Evolutionary conservation across 1,284 basidiomycete species (phyloP).

Genomic region (Puccinia polysora): DNA sequence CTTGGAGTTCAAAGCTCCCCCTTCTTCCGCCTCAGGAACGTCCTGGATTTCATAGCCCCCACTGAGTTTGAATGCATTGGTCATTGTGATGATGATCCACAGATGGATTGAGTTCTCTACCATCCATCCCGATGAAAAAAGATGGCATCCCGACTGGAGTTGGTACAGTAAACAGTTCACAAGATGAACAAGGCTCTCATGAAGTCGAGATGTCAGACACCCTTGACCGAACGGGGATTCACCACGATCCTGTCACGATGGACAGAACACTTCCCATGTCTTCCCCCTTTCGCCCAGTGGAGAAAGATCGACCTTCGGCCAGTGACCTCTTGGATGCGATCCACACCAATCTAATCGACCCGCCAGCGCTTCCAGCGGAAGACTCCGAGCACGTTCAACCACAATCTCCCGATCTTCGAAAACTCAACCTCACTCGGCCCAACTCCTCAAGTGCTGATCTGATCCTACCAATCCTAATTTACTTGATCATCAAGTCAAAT

Average conservation of each 20-base stretch:
- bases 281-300: conserved; percentile 18
- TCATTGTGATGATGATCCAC: no score
- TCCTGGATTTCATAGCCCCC: no score
- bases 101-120: conserved; percentile 48
- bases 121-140: conserved; percentile 50
- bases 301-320: conserved; percentile 11
- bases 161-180: not conserved
- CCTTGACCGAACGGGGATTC: not conserved
- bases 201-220: conserved; percentile 50
- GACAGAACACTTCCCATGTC: conserved; percentile 32
- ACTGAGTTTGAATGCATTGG: no score
- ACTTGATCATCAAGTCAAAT: conserved; percentile 81
- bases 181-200: conserved; percentile 17
- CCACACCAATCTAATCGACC: conserved; percentile 28
- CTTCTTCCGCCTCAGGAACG: no score
- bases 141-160: conserved; percentile 42
- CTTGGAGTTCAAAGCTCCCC: no score
- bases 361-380: conserved; percentile 1
- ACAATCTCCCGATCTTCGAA: not conserved
- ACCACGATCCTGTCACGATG: not conserved
- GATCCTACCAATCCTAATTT: conserved; percentile 82
- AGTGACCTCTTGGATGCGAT: conserved; percentile 34
- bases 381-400: not conserved
- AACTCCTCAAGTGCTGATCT: conserved; percentile 60
- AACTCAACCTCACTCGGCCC: conserved; percentile 26